These are phyloP conservation scores for Phlebopus sp. DNA, from an alignment of 1,284 basidiomycete genomes.

Conservation along the genomic window DNA sequence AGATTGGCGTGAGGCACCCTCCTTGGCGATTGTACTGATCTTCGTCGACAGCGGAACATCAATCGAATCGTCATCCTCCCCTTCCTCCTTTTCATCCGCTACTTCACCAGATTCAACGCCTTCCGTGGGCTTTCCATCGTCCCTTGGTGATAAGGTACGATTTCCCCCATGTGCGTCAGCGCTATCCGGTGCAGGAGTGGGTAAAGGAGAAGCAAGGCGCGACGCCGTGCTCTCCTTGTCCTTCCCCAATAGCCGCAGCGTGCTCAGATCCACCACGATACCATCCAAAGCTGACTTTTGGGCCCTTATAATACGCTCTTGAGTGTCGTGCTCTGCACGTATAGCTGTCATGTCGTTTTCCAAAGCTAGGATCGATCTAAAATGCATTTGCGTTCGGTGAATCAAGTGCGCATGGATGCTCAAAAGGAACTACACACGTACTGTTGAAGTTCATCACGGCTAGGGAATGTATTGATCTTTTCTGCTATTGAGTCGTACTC, in stretches of 20 bases:
- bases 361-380: constrained; percentile 62
- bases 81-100: constrained; percentile 37
- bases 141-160: constrained; percentile 24
- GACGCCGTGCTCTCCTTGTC: constrained; percentile 48
- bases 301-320: constrained; percentile 59
- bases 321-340: constrained; percentile 67
- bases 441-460: constrained; percentile 70
- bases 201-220: constrained; percentile 38
- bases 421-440: constrained; percentile 35
- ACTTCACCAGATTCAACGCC: constrained; percentile 35
- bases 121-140: constrained; percentile 42
- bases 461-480: constrained; percentile 75
- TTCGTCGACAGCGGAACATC: constrained; percentile 33
- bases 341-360: constrained; percentile 78
- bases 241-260: constrained; percentile 64
- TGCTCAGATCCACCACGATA: constrained; percentile 59
- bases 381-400: not conserved
- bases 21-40: constrained; percentile 35
- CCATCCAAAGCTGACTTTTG: constrained; percentile 66
- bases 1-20: constrained; percentile 33
- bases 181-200: constrained; percentile 49
- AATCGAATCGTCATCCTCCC: constrained; percentile 35
- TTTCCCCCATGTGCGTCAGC: constrained; percentile 25
- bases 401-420: not conserved
- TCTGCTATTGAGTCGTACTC: constrained; percentile 81